A percentile compares a stretch with the other conserved stretches of the same genome.
Evolutionary conservation across 352 stramenopile genomes (phyloP).

Genomic region (Pseudoperonospora humuli): DNA sequence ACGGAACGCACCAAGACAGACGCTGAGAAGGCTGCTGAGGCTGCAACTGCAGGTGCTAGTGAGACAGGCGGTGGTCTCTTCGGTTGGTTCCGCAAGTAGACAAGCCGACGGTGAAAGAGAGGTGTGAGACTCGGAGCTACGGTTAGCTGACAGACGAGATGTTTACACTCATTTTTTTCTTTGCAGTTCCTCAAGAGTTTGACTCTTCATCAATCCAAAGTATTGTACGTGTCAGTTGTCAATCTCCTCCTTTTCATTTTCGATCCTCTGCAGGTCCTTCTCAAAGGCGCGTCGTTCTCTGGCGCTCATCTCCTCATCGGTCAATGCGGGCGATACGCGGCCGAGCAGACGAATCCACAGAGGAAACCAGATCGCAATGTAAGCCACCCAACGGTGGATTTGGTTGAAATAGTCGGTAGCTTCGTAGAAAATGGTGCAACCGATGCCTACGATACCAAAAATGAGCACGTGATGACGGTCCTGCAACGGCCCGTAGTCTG

Average conservation of each 20-base stretch:
- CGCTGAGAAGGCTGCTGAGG: constrained; percentile 58
- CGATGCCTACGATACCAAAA: constrained; percentile 59
- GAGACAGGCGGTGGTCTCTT: constrained; percentile 44
- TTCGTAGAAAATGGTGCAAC: constrained; percentile 66
- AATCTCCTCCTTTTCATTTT: constrained; percentile 29
- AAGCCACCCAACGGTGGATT: constrained; percentile 63
- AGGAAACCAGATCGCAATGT: constrained; percentile 74
- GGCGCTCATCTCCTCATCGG: constrained; percentile 48
- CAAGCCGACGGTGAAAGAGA: constrained; percentile 1
- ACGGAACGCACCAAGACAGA: constrained; percentile 68
- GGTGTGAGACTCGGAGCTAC: too few species aligned
- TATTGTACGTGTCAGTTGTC: constrained; percentile 20
- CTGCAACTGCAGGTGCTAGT: constrained; percentile 23
- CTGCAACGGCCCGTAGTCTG: constrained; percentile 62
- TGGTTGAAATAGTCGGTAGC: constrained; percentile 65
- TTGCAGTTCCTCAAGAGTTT: constrained; percentile 7
- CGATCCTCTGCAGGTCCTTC: constrained; percentile 38
- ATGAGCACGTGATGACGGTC: constrained; percentile 56
- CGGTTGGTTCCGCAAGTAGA: constrained; percentile 77
- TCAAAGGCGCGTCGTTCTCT: constrained; percentile 42
- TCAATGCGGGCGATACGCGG: constrained; percentile 52
- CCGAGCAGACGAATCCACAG: constrained; percentile 71
- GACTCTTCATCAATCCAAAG: neutral
- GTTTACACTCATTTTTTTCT: constrained; percentile 14
- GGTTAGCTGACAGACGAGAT: too few species aligned